phyloP scores from a whole-genome alignment of 208 protist genomes.

The Crithidia fasciculata region DNA sequence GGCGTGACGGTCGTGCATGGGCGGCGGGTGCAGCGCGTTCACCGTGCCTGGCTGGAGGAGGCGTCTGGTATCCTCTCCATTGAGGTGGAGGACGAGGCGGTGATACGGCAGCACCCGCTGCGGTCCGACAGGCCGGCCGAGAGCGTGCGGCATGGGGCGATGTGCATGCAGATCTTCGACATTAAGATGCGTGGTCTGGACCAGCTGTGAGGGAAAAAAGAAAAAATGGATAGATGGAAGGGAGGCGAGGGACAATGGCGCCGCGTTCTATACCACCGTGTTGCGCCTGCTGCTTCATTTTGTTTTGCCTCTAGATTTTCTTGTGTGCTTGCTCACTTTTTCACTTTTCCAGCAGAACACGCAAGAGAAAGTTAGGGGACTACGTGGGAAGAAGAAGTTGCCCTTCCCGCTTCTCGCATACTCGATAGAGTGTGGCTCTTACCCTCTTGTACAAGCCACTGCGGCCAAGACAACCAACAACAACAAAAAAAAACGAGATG shows the following conservation, averaged over 20 bases:
- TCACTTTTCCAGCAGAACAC: too few relatives aligned
- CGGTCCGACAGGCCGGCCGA: slow-evolving; percentile 59
- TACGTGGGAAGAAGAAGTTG: too few relatives aligned
- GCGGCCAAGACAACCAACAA: too few relatives aligned
- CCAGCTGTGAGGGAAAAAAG: slow-evolving; percentile 20
- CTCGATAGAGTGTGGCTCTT: too few relatives aligned
- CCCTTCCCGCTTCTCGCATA: too few relatives aligned
- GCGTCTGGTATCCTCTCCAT: slow-evolving; percentile 75
- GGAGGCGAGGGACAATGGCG: background rate
- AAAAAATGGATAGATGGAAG: too few relatives aligned
- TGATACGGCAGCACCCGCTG: slow-evolving; percentile 53
- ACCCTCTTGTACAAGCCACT: too few relatives aligned
- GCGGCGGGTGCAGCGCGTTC: slow-evolving; percentile 69
- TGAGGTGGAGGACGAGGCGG: slow-evolving; percentile 61
- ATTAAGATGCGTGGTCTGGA: slow-evolving; percentile 75
- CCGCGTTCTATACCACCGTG: background rate
- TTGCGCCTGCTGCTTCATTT: background rate
- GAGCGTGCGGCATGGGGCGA: slow-evolving; percentile 67
- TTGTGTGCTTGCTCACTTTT: background rate
- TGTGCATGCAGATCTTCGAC: slow-evolving; percentile 90
- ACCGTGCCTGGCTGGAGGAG: slow-evolving; percentile 72
- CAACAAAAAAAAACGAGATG: too few relatives aligned
- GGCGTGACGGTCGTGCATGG: slow-evolving; percentile 36
- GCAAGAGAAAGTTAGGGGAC: too few relatives aligned
- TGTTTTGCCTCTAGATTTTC: background rate